These are phyloP conservation scores for Primulina huaijiensis DNA, from an alignment of 257 asterid species.

Conservation along the genomic window DNA sequence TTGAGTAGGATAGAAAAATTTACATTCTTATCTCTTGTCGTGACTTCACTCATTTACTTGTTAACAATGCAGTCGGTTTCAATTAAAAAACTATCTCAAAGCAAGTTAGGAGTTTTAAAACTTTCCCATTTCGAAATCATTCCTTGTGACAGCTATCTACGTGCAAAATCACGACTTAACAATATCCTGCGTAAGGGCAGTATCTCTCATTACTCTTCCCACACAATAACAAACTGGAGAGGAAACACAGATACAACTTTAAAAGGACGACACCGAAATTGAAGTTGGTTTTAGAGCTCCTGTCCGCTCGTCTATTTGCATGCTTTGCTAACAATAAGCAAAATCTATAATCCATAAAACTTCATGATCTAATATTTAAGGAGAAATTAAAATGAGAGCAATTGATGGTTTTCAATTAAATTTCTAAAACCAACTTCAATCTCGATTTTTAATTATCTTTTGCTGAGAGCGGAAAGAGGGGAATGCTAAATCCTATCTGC, in stretches of 20 bases:
- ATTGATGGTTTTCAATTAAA: too few relatives aligned
- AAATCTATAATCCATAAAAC: neutral
- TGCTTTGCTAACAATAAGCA: neutral
- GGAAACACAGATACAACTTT: neutral
- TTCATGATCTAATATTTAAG: neutral
- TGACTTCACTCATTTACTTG: neutral
- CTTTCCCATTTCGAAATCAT: neutral
- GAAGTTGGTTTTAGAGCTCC: too few relatives aligned
- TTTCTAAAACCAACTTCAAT: neutral
- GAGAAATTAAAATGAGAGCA: neutral
- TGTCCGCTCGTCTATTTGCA: neutral
- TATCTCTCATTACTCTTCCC: too few relatives aligned
- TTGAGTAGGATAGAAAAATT: neutral
- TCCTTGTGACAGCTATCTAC: too few relatives aligned
- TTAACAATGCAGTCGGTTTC: neutral
- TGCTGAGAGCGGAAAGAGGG: neutral
- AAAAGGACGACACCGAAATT: too few relatives aligned
- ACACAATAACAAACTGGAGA: neutral
- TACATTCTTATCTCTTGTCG: neutral
- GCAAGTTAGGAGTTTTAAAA: too few relatives aligned
- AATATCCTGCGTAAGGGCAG: too few relatives aligned
- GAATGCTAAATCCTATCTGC: conserved; percentile 4
- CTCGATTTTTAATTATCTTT: neutral
- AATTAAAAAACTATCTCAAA: too few relatives aligned
- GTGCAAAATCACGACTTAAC: too few relatives aligned